phyloP scores from a whole-genome alignment of 2,329 filamentous ascomycete species.

The Aureobasidium sp. region DNA sequence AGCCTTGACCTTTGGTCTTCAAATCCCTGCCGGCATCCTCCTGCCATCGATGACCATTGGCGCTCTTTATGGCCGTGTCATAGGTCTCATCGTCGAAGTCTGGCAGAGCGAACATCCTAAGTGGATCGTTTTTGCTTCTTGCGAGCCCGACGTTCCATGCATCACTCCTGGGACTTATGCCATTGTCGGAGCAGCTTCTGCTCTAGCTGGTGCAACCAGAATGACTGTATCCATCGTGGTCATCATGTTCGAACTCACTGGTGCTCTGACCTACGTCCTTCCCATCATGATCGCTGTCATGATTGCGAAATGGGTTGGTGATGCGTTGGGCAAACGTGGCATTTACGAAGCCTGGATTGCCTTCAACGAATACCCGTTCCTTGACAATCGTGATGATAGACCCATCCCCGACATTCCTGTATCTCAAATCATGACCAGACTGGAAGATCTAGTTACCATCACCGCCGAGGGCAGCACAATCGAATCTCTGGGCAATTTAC shows the following conservation, averaged over 20 bases:
- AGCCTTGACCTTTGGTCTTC: conserved; percentile 83
- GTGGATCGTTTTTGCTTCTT: conserved; percentile 72
- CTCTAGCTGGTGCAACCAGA: conserved; percentile 86
- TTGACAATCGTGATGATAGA: conserved; percentile 80
- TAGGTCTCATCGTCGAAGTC: conserved; percentile 84
- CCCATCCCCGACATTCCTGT: conserved; percentile 76
- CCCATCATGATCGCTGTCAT: conserved; percentile 99
- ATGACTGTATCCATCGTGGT: conserved; percentile 98
- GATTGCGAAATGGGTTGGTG: conserved; percentile 96
- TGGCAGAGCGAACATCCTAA: conserved; percentile 71
- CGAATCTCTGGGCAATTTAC: conserved; percentile 60
- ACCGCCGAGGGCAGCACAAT: conserved; percentile 75
- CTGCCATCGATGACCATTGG: conserved; percentile 95
- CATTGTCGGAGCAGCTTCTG: conserved; percentile 89
- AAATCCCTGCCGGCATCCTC: conserved; percentile 92
- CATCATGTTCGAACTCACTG: conserved; percentile 98
- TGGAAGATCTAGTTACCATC: conserved; percentile 84
- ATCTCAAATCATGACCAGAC: conserved; percentile 83
- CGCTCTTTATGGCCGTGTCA: conserved; percentile 77
- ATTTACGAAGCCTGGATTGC: conserved; percentile 99
- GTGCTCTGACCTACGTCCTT: conserved; percentile 89
- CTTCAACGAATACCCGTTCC: conserved; percentile 89
- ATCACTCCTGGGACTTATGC: conserved; percentile 94
- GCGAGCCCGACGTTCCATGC: conserved; percentile 78
- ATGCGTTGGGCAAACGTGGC: conserved; percentile 83